phyloP scores from a whole-genome alignment of 1,139 yeast species.

The Yamadazyma taylorii region DNA sequence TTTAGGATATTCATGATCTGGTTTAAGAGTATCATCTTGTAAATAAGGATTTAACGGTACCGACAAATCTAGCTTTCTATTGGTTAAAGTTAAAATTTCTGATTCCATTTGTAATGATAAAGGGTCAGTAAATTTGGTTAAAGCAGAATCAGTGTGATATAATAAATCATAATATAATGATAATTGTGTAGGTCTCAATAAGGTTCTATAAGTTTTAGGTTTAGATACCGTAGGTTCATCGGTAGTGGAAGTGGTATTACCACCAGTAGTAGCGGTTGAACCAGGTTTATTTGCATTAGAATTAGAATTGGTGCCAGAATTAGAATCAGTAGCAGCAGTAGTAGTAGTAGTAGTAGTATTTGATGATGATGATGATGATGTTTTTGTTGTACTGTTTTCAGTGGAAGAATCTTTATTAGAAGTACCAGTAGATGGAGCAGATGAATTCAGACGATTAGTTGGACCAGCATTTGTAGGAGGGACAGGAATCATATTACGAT shows the following conservation, averaged over 20 bases:
- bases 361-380: too few relatives aligned
- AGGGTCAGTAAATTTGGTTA: slow-evolving; percentile 76
- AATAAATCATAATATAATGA: slow-evolving; percentile 84
- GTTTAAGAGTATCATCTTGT: slow-evolving; percentile 45
- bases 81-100: slow-evolving; percentile 75
- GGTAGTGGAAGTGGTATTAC: slow-evolving; percentile 6
- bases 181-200: slow-evolving; percentile 76
- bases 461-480: slow-evolving; percentile 8
- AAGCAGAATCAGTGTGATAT: slow-evolving; percentile 75
- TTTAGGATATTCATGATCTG: slow-evolving; percentile 47
- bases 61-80: slow-evolving; percentile 71
- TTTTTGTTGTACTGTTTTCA: too few relatives aligned
- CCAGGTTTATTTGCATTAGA: neutral
- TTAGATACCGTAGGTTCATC: slow-evolving; percentile 21
- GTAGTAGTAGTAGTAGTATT: slow-evolving; percentile 4
- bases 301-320: slow-evolving; percentile 5
- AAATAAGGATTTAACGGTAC: slow-evolving; percentile 71
- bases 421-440: neutral
- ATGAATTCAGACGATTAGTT: neutral
- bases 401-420: neutral
- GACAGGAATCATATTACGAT: slow-evolving; percentile 39
- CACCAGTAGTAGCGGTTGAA: neutral
- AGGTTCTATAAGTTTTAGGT: slow-evolving; percentile 74
- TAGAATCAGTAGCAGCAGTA: slow-evolving; percentile 1
- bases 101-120: slow-evolving; percentile 78